phyloP scores from a whole-genome alignment of 164 flowering plant genomes.

The Chimonanthus salicifolius region DNA sequence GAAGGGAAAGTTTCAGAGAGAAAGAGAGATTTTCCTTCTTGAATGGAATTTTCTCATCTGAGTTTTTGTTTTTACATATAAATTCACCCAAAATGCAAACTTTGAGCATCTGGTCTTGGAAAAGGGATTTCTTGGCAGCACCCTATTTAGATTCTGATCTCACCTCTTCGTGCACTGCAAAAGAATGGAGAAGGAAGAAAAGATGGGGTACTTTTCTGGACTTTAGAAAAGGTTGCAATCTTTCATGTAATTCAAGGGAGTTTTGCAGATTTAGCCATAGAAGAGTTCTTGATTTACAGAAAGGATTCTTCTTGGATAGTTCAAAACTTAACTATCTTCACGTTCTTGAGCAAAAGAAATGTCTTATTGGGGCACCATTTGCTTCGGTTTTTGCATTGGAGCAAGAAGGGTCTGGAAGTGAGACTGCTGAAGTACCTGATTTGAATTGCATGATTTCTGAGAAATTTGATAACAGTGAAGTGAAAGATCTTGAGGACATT shows the following conservation, averaged over 20 bases:
- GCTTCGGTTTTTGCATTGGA: slow-evolving; percentile 37
- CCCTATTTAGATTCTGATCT: slow-evolving; percentile 33
- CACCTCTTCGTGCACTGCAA: slow-evolving; percentile 18
- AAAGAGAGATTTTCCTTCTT: neutral
- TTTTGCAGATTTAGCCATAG: slow-evolving; percentile 8
- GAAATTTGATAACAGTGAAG: slow-evolving; percentile 9
- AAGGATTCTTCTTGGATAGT: slow-evolving; percentile 15
- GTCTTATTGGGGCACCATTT: slow-evolving; percentile 15
- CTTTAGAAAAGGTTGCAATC: slow-evolving; percentile 6
- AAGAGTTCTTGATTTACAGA: slow-evolving; percentile 11
- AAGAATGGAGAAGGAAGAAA: slow-evolving; percentile 24
- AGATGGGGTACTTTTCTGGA: slow-evolving; percentile 10
- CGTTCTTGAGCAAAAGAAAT: slow-evolving; percentile 19
- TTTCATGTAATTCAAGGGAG: slow-evolving; percentile 13
- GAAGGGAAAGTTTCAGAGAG: too few relatives aligned
- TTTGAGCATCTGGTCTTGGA: slow-evolving; percentile 39
- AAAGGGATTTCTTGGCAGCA: slow-evolving; percentile 26
- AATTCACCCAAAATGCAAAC: slow-evolving; percentile 41
- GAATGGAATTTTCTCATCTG: slow-evolving; percentile 11
- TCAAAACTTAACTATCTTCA: slow-evolving; percentile 17
- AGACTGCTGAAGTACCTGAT: slow-evolving; percentile 21
- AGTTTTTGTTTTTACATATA: slow-evolving; percentile 13
- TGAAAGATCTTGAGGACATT: slow-evolving; percentile 3
- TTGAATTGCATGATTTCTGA: slow-evolving; percentile 14
- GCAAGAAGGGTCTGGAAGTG: slow-evolving; percentile 31